Evolutionary conservation across 495 filamentous ascomycete genomes (phyloP), one percentile per base, ranked within the genome.

Genomic region (Podospora appendiculata): DNA sequence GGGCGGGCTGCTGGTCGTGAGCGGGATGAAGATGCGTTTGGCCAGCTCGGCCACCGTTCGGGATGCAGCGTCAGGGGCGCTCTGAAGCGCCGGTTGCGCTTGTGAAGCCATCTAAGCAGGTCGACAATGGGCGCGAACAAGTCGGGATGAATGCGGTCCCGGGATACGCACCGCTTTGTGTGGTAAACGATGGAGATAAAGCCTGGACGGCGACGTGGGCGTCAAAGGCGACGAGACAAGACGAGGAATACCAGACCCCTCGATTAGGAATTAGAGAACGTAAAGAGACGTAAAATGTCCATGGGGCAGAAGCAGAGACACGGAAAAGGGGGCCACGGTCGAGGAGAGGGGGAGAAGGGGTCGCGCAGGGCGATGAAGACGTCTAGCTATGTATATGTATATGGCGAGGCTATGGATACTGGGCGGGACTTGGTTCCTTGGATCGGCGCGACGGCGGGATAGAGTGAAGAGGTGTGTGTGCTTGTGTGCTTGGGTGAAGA

Each of bases 21-120:
- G 73, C 5, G 84, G 83, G 55, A 94, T 86, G 58, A 80, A 71
- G 60, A 94, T 86, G 32, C 90, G 82, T 73, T 87, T 87, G 51
- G 73, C 75, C 49, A 94, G 79, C 16, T 64, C 59, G 19, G 58
- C 60, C 19, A 70, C 17, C 5, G 62, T 58, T 42, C 57, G 59
- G 32, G 66, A 58, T 18, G 63, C 55, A 34, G 47, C 51, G 33
- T 56, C 57, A 32, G 57, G 49, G 12, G 51, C 57, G 50, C 56
- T 48, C 33, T 51, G 56, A 9, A 64, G 48, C 50, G 51, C 55
- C 25, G 58, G 52, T 47, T 54, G 41, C 8, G 51, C 32, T 9
- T 60, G 52, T 49, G 64, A 62, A 52, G 62, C 62, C 68, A 69
- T 70, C 32, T 49, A 17, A 14, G 40, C 40, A 9, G 7, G 32